Percentiles rank a stretch among this genome's conserved stretches.
These are phyloP conservation scores for Neurospora tetrasperma DNA, from an alignment of 495 filamentous ascomycete genomes.

Conservation along the genomic window DNA sequence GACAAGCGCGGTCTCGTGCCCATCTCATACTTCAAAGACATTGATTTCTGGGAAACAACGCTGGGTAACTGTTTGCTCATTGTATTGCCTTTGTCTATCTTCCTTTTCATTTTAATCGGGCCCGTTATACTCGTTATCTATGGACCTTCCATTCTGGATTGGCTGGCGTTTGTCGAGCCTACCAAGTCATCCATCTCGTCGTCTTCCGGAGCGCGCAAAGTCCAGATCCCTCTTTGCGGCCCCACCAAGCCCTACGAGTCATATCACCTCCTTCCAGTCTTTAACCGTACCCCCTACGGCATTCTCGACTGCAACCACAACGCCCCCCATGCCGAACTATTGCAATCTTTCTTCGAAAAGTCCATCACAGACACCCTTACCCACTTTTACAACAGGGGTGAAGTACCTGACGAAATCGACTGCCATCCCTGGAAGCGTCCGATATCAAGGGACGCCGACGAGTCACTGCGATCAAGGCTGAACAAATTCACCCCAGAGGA, in stretches of 20 bases:
- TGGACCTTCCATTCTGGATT: background rate
- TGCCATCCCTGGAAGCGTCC: background rate
- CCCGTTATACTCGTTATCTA: too few species aligned
- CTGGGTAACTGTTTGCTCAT: too few species aligned
- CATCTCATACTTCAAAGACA: background rate
- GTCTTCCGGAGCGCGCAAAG: too few species aligned
- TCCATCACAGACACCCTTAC: background rate
- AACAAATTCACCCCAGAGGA: background rate
- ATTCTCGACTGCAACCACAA: background rate
- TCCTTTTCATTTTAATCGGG: too few species aligned
- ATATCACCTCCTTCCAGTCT: background rate
- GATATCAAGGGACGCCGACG: background rate
- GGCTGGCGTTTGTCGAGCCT: too few species aligned
- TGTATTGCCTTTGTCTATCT: too few species aligned
- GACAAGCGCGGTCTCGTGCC: background rate
- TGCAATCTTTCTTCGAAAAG: background rate
- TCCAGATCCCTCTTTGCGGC: background rate
- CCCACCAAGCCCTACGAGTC: background rate
- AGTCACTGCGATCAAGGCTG: background rate
- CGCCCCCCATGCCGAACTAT: background rate
- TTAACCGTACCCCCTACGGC: background rate
- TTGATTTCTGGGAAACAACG: background rate
- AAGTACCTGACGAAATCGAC: background rate
- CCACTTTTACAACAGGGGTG: background rate
- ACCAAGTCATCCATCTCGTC: too few species aligned